Percentiles rank a stretch among this genome's conserved stretches.
Evolutionary conservation across 2,329 filamentous ascomycete genomes (phyloP).

Genomic region (Sclerotinia sclerotiorum): DNA sequence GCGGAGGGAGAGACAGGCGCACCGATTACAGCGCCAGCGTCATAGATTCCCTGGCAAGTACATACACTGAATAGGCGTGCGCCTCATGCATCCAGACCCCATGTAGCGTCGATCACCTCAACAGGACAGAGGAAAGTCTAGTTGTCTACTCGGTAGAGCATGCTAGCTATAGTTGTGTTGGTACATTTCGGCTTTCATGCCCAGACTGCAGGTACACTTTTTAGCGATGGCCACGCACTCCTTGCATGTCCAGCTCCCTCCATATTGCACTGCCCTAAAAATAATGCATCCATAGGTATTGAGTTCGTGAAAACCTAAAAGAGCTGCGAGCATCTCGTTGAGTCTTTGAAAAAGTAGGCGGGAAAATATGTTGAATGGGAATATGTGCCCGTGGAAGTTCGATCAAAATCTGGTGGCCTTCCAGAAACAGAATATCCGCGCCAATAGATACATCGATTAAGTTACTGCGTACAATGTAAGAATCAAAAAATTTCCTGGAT

Average conservation of each 20-base stretch:
- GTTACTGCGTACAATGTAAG: neutral
- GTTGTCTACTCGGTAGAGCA: constrained; percentile 7
- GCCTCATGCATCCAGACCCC: neutral
- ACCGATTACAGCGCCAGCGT: constrained; percentile 11
- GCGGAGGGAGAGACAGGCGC: neutral
- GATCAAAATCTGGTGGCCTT: neutral
- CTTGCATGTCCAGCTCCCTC: neutral
- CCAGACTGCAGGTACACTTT: constrained; percentile 7
- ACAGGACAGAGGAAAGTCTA: constrained; percentile 3
- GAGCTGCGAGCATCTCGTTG: constrained; percentile 8
- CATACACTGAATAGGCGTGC: neutral
- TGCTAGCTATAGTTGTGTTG: neutral
- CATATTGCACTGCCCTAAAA: neutral
- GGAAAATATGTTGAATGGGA: neutral
- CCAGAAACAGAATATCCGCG: neutral
- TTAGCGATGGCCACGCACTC: neutral
- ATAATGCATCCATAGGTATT: neutral
- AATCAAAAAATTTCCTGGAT: neutral
- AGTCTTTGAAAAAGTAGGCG: neutral
- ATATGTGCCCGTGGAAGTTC: neutral
- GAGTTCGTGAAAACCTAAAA: neutral
- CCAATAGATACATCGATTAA: neutral
- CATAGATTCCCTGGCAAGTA: neutral
- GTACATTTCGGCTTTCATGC: neutral
- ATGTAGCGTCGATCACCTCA: constrained; percentile 12